A percentile compares a stretch with the other conserved stretches of the same genome.
phyloP scores from a whole-genome alignment of 1,284 basidiomycete genomes.

The Agaricales sp. region DNA sequence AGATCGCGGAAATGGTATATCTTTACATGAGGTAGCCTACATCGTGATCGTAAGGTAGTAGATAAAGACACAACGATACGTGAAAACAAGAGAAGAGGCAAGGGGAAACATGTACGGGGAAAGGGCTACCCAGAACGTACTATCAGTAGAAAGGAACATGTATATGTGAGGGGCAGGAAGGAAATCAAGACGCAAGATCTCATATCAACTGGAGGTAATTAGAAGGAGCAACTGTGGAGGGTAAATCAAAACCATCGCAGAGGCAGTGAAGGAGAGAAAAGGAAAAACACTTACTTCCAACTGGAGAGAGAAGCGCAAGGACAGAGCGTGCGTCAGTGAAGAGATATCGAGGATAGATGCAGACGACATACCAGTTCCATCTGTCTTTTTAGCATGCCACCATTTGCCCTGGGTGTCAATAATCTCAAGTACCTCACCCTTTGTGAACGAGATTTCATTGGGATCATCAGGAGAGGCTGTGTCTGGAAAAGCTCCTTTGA shows the following conservation, averaged over 20 bases:
- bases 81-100: no score
- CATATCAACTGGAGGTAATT: constrained; percentile 72
- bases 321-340: no score
- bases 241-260: constrained; percentile 13
- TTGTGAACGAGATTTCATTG: constrained; percentile 90
- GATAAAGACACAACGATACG: no score
- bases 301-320: not conserved
- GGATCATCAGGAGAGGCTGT: constrained; percentile 89
- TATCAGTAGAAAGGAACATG: no score
- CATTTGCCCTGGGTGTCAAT: constrained; percentile 91
- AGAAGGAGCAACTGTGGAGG: constrained; percentile 58
- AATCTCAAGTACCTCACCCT: constrained; percentile 92
- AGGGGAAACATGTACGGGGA: no score
- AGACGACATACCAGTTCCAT: constrained; percentile 41
- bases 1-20: no score
- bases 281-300: constrained; percentile 58
- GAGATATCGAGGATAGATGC: not conserved
- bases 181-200: no score
- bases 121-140: no score
- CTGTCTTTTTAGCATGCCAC: constrained; percentile 88
- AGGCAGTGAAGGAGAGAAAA: not conserved
- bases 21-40: no score
- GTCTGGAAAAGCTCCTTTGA: constrained; percentile 47
- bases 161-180: no score
- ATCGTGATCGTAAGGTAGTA: not conserved